Evolutionary conservation across 1,284 basidiomycete species (phyloP), one percentile per base, ranked within the genome.

Genomic region (Papiliotrema nemorosa): DNA sequence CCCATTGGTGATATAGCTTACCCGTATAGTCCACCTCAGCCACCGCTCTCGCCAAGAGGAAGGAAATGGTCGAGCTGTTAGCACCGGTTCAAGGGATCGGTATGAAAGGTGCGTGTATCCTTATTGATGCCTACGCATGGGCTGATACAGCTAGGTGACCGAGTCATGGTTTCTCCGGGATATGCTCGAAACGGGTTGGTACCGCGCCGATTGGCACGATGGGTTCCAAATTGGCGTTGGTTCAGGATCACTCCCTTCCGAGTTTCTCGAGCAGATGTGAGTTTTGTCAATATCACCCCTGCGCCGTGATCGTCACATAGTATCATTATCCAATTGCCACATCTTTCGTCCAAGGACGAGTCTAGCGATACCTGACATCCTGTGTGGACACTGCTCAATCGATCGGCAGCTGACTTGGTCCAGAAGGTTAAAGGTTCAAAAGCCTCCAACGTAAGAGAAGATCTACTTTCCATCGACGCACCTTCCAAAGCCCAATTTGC

Each of bases 101-200:
- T 4, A 13, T 44, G 21, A 27, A 39, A 21, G 21, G 45, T 52
- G 44, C 16, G 37, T 40, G 5, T 9, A 3, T 38, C 14, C 78
- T 77, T 37, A 72, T 83, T 54, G 79, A 83, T 52, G 81, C 83
- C 67, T 87, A 84, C 39, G 82, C 79, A 42, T 82, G 84, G 3
- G 85, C 83, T 2, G 62, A 82, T 82, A 3, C 16, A n/a, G n/a
- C 5, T 45, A 70, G 69, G 51, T 48, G 70, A 73, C 52, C 53
- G 63, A 31, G 56, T 71, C 2, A 35, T 57, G 20, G 67, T 71
- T 12, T 47, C 59, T n/a, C 55, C 62, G 13, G 69, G 67, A 18
- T 47, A 58, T 50, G 65, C 67, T 34, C 54, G 67, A 50, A 58
- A 69, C 41, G 50, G 63, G 36, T 63, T 73, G 4, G 56, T 63